Evolutionary conservation across 345 rosid species (phyloP).

Genomic region (Camelina laxa): DNA sequence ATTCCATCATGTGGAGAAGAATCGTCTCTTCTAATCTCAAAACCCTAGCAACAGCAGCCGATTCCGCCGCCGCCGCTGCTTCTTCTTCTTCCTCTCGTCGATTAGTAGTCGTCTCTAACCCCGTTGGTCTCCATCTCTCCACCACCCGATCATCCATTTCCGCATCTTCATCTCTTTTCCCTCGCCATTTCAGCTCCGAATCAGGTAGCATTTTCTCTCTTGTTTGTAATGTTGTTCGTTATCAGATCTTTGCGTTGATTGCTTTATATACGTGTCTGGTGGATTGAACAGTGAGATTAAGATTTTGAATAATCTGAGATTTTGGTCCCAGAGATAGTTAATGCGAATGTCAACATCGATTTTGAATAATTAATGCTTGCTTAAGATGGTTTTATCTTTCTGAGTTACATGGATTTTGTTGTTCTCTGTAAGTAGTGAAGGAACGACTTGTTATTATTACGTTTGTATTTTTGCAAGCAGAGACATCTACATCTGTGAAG

Average conservation of each 20-base stretch:
- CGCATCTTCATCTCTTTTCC: slow-evolving; percentile 28
- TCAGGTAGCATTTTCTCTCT: slow-evolving; percentile 48
- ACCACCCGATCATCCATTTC: slow-evolving; percentile 41
- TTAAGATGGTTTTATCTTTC: slow-evolving; percentile 1
- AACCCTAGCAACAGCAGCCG: slow-evolving; percentile 55
- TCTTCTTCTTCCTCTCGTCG: slow-evolving; percentile 38
- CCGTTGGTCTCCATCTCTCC: slow-evolving; percentile 31
- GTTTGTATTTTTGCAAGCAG: slow-evolving; percentile 41
- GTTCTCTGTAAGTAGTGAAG: not conserved
- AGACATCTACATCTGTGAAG: slow-evolving; percentile 56
- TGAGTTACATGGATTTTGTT: not conserved
- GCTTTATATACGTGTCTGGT: not conserved
- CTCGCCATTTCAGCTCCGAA: slow-evolving; percentile 52
- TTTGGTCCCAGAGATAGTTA: not conserved
- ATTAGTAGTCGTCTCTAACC: slow-evolving; percentile 38
- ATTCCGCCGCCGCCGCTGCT: slow-evolving; percentile 22
- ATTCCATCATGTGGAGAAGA: slow-evolving; percentile 75
- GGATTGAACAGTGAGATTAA: not conserved
- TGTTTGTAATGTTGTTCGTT: not conserved
- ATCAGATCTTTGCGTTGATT: slow-evolving; percentile 15
- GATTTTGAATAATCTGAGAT: not conserved
- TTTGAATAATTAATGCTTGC: not conserved
- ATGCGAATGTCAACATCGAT: not conserved
- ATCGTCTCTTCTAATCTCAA: slow-evolving; percentile 61
- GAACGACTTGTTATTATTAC: not conserved